phyloP scores from a whole-genome alignment of 2,329 filamentous ascomycete genomes.

The Trichophyton benhamiae region DNA sequence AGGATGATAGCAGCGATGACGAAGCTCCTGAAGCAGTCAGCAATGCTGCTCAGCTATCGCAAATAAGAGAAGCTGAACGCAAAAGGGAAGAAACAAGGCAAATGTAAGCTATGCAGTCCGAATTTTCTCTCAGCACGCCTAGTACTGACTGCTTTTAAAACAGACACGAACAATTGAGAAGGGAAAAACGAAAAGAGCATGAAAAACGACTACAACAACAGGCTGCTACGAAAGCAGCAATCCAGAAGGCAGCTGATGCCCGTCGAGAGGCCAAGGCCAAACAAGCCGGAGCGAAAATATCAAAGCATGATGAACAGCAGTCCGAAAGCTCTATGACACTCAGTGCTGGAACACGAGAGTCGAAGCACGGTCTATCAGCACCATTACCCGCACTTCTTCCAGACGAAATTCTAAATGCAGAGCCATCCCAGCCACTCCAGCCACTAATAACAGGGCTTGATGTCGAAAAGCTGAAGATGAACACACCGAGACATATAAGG shows the following conservation, averaged over 20 bases:
- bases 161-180: conserved; percentile 29
- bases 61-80: conserved; percentile 29
- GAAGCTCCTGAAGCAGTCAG: conserved; percentile 33
- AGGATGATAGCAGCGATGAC: conserved; percentile 27
- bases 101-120: conserved; percentile 19
- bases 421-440: conserved; percentile 34
- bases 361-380: conserved; percentile 13
- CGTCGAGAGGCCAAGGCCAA: conserved; percentile 1
- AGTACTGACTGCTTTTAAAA: background rate
- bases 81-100: conserved; percentile 28
- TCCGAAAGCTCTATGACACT: conserved; percentile 33
- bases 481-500: conserved; percentile 16
- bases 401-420: conserved; percentile 38
- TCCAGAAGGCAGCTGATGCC: conserved; percentile 15
- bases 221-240: conserved; percentile 21
- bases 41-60: conserved; percentile 28
- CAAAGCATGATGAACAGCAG: conserved; percentile 23
- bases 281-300: background rate
- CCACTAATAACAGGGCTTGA: conserved; percentile 36
- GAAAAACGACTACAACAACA: conserved; percentile 30
- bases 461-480: conserved; percentile 21
- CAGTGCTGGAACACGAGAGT: conserved; percentile 27
- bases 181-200: conserved; percentile 30
- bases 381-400: conserved; percentile 41
- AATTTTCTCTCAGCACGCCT: background rate